Percentiles rank a stretch among this genome's conserved stretches.
phyloP scores from a whole-genome alignment of 345 rosid genomes.

The Lepidium sativum region DNA sequence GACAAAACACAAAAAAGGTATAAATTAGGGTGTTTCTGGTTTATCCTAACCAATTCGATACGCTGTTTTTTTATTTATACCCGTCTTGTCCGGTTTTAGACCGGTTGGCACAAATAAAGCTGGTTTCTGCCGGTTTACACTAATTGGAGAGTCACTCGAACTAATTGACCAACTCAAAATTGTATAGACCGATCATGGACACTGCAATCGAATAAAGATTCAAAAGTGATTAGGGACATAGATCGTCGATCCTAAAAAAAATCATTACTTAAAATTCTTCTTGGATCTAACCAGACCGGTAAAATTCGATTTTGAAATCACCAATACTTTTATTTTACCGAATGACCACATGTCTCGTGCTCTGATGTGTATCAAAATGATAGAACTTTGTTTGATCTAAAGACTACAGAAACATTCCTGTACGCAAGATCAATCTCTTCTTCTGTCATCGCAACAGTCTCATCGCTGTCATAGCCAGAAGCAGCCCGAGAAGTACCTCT shows the following conservation, averaged over 20 bases:
- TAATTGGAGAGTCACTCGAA: not conserved
- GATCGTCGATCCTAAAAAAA: too few species aligned
- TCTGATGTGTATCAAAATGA: not conserved
- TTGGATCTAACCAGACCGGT: too few species aligned
- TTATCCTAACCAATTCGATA: slow-evolving; percentile 18
- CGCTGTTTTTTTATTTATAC: not conserved
- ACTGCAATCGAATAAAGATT: not conserved
- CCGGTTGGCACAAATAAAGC: not conserved
- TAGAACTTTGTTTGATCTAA: slow-evolving; percentile 5
- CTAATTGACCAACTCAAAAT: not conserved
- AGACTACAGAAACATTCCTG: slow-evolving; percentile 31
- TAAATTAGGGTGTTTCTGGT: slow-evolving; percentile 26
- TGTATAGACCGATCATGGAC: not conserved
- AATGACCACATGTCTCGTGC: not conserved
- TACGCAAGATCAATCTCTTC: slow-evolving; percentile 66
- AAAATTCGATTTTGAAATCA: not conserved
- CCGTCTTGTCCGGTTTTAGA: not conserved
- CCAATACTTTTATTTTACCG: not conserved
- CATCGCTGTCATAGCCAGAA: slow-evolving; percentile 59
- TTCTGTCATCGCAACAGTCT: slow-evolving; percentile 87
- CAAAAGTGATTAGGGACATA: too few species aligned
- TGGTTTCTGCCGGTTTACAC: too few species aligned
- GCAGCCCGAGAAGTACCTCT: slow-evolving; percentile 14
- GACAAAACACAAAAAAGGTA: not conserved
- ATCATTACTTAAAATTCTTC: too few species aligned